These are phyloP conservation scores for Adansonia grandidieri DNA, from an alignment of 441 rosid genomes.

Conservation along the genomic window DNA sequence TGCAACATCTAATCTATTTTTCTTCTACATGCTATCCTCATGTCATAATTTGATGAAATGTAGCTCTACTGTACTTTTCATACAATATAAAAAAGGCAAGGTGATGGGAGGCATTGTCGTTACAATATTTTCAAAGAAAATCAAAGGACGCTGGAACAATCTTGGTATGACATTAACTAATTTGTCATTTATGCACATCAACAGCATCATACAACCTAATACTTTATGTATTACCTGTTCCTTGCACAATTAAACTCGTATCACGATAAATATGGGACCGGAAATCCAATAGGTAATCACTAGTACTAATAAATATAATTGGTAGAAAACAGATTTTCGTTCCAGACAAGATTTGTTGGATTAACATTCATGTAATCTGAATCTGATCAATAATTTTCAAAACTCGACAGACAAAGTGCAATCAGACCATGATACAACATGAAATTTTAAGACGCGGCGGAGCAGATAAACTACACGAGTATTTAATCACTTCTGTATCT, in stretches of 20 bases:
- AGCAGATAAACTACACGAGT: background rate
- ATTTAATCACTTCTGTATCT: background rate
- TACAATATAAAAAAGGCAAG: background rate
- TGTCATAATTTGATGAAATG: background rate
- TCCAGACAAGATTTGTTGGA: background rate
- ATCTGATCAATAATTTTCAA: background rate
- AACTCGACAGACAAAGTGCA: background rate
- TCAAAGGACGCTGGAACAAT: background rate
- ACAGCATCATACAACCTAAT: background rate
- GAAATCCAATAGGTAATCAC: no score
- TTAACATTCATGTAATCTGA: background rate
- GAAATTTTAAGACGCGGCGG: background rate
- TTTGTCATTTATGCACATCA: background rate
- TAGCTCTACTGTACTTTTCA: background rate
- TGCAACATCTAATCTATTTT: background rate
- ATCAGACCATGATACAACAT: background rate
- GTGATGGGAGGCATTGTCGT: background rate
- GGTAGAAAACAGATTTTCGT: background rate
- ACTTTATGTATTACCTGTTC: no score
- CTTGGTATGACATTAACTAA: background rate
- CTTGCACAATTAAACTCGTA: no score
- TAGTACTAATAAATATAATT: background rate
- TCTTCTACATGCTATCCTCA: background rate
- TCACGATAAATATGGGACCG: background rate
- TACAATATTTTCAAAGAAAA: background rate